Evolutionary conservation across 2,329 filamentous ascomycete species (phyloP).

Genomic region (Acephala macrosclerotiorum): DNA sequence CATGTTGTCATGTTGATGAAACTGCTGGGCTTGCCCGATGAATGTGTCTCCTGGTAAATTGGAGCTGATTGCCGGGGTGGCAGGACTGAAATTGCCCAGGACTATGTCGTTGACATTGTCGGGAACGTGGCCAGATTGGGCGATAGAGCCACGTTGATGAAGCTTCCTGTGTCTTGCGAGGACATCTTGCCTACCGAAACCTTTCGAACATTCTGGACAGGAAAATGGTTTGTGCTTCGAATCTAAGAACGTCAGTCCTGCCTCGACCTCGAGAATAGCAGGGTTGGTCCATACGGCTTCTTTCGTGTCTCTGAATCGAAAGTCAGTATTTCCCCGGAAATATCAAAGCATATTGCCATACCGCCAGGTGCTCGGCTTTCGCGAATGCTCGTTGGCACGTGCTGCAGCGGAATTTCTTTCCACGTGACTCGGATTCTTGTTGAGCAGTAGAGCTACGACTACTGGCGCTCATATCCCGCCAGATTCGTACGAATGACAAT

Average conservation of each 20-base stretch:
- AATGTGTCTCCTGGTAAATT: background rate
- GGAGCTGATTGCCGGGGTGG: background rate
- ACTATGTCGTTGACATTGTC: background rate
- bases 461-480: background rate
- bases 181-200: conserved; percentile 51
- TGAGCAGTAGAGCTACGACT: background rate
- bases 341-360: background rate
- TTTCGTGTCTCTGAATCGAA: conserved; percentile 10
- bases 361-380: conserved; percentile 24
- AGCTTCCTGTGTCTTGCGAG: conserved; percentile 51
- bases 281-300: conserved; percentile 5
- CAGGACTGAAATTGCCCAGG: conserved; percentile 2
- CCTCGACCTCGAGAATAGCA: background rate
- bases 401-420: background rate
- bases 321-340: background rate
- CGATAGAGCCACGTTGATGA: conserved; percentile 35
- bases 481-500: no score
- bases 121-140: conserved; percentile 34
- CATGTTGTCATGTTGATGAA: background rate
- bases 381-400: conserved; percentile 14
- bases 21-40: background rate
- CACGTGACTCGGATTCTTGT: background rate
- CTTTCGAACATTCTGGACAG: conserved; percentile 48
- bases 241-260: conserved; percentile 4
- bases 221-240: conserved; percentile 43